A percentile compares a stretch with the other conserved stretches of the same genome.
These are phyloP conservation scores for Candida argentea DNA, from an alignment of 805 yeast genomes.

Conservation along the genomic window DNA sequence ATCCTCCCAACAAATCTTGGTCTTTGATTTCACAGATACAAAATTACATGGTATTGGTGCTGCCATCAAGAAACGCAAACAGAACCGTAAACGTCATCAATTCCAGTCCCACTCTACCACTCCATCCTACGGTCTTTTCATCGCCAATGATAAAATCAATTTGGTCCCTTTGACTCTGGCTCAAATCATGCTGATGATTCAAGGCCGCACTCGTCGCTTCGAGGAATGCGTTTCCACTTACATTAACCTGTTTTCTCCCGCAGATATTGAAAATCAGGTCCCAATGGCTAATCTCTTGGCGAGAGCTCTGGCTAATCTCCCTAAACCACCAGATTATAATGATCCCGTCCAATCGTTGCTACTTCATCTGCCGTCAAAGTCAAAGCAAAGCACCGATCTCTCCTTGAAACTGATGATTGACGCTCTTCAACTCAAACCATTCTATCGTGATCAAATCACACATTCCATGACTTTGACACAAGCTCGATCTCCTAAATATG, in stretches of 20 bases:
- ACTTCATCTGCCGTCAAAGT: neutral
- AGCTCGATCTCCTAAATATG: conserved; percentile 35
- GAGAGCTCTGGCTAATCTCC: conserved; percentile 30
- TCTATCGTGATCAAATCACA: conserved; percentile 57
- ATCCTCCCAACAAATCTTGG: conserved; percentile 45
- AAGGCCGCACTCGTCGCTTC: conserved; percentile 47
- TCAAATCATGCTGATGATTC: conserved; percentile 51
- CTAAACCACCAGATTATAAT: conserved; percentile 36
- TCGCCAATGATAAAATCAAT: conserved; percentile 31
- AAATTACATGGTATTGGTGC: conserved; percentile 38
- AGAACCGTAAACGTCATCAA: conserved; percentile 6
- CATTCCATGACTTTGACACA: conserved; percentile 37
- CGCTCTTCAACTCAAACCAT: conserved; percentile 34
- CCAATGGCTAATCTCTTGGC: conserved; percentile 32
- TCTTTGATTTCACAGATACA: conserved; percentile 74
- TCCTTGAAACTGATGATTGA: conserved; percentile 44
- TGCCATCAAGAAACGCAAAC: conserved; percentile 16
- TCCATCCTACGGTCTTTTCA: conserved; percentile 13
- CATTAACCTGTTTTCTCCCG: conserved; percentile 14
- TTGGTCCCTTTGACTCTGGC: conserved; percentile 43
- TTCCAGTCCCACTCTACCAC: too few species aligned
- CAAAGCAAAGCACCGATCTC: conserved; percentile 31
- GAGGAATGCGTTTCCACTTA: conserved; percentile 7
- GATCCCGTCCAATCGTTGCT: conserved; percentile 47
- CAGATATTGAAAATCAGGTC: conserved; percentile 16